Conservation (phyloP, 2,329 filamentous ascomycete genomes). For the Thelonectria rubi region DNA sequence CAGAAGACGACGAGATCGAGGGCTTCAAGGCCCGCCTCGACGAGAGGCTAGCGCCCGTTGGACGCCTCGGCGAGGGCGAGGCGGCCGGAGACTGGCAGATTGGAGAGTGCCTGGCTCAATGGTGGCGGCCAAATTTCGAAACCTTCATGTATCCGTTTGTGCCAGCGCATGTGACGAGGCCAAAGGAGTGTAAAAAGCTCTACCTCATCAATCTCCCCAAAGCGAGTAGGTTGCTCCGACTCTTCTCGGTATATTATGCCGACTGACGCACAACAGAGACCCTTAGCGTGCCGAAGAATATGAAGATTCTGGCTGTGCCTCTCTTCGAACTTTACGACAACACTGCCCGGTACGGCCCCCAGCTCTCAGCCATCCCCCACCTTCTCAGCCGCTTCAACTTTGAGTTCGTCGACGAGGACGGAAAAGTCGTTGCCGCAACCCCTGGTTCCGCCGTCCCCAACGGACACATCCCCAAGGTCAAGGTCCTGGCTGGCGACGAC, state of each 20-base stretch:
- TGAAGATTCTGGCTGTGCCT: slow-evolving; percentile 97
- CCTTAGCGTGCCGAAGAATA: slow-evolving; percentile 97
- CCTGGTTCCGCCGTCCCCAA: slow-evolving; percentile 72
- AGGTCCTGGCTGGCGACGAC: slow-evolving; percentile 71
- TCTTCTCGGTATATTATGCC: background rate
- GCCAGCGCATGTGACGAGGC: slow-evolving; percentile 92
- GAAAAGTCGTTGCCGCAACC: slow-evolving; percentile 84
- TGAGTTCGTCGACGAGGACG: slow-evolving; percentile 94
- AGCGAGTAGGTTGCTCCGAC: slow-evolving; percentile 68
- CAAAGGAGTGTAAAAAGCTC: slow-evolving; percentile 99
- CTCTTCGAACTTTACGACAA: slow-evolving; percentile 99
- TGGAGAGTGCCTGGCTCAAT: slow-evolving; percentile 93
- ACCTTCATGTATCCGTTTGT: slow-evolving; percentile 99
- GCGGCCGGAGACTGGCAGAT: slow-evolving; percentile 91
- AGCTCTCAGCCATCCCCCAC: slow-evolving; percentile 95
- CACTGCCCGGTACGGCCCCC: slow-evolving; percentile 91
- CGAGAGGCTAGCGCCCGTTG: slow-evolving; percentile 92
- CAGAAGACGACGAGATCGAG: slow-evolving; percentile 88
- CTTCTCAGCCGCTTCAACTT: slow-evolving; percentile 96
- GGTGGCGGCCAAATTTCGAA: slow-evolving; percentile 99
- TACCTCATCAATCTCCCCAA: slow-evolving; percentile 96
- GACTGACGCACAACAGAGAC: slow-evolving; percentile 69
- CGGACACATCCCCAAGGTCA: slow-evolving; percentile 69
- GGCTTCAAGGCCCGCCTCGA: slow-evolving; percentile 96
- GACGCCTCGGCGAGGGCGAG: slow-evolving; percentile 83